These are phyloP conservation scores for Zymoseptoria passerinii DNA, from an alignment of 2,329 filamentous ascomycete genomes.

Conservation along the genomic window DNA sequence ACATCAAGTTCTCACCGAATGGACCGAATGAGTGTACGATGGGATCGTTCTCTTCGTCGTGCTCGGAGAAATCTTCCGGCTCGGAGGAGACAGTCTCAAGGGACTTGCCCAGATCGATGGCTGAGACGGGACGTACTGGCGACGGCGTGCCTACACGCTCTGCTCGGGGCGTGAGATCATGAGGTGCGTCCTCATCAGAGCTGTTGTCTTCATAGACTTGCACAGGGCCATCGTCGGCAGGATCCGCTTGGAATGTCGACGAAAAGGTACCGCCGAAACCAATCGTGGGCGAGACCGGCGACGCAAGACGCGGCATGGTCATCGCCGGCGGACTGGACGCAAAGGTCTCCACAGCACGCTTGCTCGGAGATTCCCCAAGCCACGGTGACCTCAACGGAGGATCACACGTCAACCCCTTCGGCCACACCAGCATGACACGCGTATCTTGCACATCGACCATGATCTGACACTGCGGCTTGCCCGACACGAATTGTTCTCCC, in stretches of 20 bases:
- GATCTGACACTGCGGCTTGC: constrained; percentile 79
- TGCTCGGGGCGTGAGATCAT: constrained; percentile 22
- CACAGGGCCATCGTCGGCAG: constrained; percentile 41
- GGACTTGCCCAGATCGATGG: constrained; percentile 10
- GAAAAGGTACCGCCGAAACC: constrained; percentile 33
- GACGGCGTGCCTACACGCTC: constrained; percentile 11
- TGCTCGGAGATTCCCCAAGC: constrained; percentile 53
- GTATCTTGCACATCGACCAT: constrained; percentile 94
- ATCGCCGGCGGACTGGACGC: constrained; percentile 55
- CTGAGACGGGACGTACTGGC: constrained; percentile 11
- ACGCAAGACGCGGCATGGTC: constrained; percentile 53
- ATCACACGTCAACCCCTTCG: constrained; percentile 46
- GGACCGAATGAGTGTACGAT: constrained; percentile 87
- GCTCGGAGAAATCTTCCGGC: constrained; percentile 61
- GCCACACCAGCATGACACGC: constrained; percentile 84
- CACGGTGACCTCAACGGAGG: constrained; percentile 53
- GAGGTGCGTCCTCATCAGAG: constrained; percentile 43
- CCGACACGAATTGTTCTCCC: constrained; percentile 81
- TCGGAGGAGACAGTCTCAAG: constrained; percentile 20
- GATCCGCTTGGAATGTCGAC: constrained; percentile 33
- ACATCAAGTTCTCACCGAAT: constrained; percentile 77
- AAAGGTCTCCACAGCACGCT: constrained; percentile 40
- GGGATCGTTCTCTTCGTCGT: constrained; percentile 90
- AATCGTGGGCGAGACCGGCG: constrained; percentile 63
- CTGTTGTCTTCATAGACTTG: constrained; percentile 67